Base-by-base conservation (phyloP, 768 basidiomycete species). In the Russula vinacea region DNA sequence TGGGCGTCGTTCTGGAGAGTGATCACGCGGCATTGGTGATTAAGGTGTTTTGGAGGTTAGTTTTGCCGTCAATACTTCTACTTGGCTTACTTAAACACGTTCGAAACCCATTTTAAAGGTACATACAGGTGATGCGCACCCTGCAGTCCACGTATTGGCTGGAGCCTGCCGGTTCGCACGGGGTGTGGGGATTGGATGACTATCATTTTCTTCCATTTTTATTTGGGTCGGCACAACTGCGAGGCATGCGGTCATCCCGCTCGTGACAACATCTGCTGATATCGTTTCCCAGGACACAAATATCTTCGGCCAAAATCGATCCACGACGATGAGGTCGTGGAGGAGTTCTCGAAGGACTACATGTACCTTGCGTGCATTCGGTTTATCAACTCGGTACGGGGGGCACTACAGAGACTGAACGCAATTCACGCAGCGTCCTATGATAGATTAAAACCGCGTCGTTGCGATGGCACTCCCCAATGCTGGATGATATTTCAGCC, bases 131-230 rank as follows among this genome's bases (percentile, higher is more conserved):
- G 54, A 92, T 92, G 92, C 85, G 97, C 0, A 71, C 84, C 13
- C 80, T 99, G 2, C 95, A 98, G 69, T 94, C 92, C 4, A 86
- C 88, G 3, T 99, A 99, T 73, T 98, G 95, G 94, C 84, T 98
- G 0, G 96, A 99, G 73, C 95, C 96, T 3, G 96, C 96, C 8
- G 95, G 96, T n/a, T 98, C 97, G 1, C 96, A 98, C 73, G 96
- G 96, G 0, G 96, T 98, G 0, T 98, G 95, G 91, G 96, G 96
- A 1, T 77, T 98, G 60, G 94, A 97, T 70, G 94, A 98, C 70
- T 99, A 98, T 71, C 94, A 97, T 70, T 99, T 97, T 76, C 80
- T 95, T 17, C 95, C 90, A 0, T 98, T 94, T 78, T 72, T 94
- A 49, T 94, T 89, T 70, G 93, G 93, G 2, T 84, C 89, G 2